Evolutionary conservation across 2,329 filamentous ascomycete genomes (phyloP), one percentile per base, ranked within the genome.

Genomic region (Capronia americana): DNA sequence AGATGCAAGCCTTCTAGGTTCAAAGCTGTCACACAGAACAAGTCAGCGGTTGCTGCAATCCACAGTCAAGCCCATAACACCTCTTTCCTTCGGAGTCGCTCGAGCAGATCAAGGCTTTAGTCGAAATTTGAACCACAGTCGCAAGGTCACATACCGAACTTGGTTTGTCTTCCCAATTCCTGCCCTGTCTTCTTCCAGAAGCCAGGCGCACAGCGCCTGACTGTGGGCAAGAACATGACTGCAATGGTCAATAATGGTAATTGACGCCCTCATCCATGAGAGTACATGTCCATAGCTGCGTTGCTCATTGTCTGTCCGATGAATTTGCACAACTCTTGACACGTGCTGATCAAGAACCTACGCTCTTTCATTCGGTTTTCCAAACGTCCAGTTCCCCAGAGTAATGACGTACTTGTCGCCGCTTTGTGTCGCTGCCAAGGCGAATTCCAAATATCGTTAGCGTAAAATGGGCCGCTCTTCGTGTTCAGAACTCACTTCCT

Each of bases 151-250:
- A 41, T 68, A 73, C 72, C 69, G 51, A 73, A 70, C 56, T 69
- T 71, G 14, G 72, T 70, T 44, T 64, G 62, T 55, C 71, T 57
- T 57, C 69, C 64, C 26, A 74, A 63, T 53, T 72, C 71, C 57
- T 70, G 54, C 53, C 48, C 61, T 7, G 71, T 74, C 48, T 70
- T 73, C 53, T 61, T 69, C 70, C 71, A 72, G 65, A 74, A 71
- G 26, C 72, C 70, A 41, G 72, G 72, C 59, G 71, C 72, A 65
- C 63, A 72, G 60, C 72, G 70, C 50, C 65, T 59, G 38, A 68
- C 55, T 57, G 44, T 64, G 11, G 64, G 63, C 38, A 65, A 1
- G 23, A 68, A 67, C 65, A 72, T 79, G 30, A 34, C 32, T 56
- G 41, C 14, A 24, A 12, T 23, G 4, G 20, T 34, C 20, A n/a